These are phyloP conservation scores for Cinnamomum chago DNA, from an alignment of 164 flowering plant species.

Conservation along the genomic window DNA sequence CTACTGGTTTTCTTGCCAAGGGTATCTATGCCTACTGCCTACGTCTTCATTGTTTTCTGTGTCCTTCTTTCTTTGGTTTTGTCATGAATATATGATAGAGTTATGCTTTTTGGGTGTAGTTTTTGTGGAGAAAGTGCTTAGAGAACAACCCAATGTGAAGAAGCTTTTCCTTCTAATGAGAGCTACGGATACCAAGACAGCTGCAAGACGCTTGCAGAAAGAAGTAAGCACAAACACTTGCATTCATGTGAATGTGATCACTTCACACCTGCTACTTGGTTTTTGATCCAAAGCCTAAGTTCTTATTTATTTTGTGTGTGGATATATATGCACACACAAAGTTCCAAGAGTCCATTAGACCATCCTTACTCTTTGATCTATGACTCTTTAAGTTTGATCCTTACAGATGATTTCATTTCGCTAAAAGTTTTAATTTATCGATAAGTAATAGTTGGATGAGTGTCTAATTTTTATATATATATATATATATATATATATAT, in stretches of 20 bases:
- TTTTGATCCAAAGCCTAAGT: no score
- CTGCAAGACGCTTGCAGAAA: conserved; percentile 35
- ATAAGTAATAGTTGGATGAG: no score
- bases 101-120: conserved; percentile 29
- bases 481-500: no score
- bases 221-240: conserved; percentile 33
- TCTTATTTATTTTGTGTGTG: no score
- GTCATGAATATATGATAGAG: not conserved
- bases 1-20: not conserved
- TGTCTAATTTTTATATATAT: no score
- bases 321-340: no score
- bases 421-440: no score
- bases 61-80: not conserved
- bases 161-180: conserved; percentile 52
- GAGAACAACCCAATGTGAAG: conserved; percentile 61
- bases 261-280: no score
- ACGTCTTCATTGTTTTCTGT: not conserved
- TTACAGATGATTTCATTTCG: no score
- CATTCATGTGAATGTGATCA: not conserved
- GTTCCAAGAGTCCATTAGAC: no score
- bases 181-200: conserved; percentile 40
- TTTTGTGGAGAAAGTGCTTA: conserved; percentile 58
- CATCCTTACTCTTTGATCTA: no score
- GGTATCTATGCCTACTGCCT: not conserved
- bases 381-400: no score